Evolutionary conservation across 2,329 filamentous ascomycete genomes (phyloP).

Genomic region (Incumbomyces delicatus): DNA sequence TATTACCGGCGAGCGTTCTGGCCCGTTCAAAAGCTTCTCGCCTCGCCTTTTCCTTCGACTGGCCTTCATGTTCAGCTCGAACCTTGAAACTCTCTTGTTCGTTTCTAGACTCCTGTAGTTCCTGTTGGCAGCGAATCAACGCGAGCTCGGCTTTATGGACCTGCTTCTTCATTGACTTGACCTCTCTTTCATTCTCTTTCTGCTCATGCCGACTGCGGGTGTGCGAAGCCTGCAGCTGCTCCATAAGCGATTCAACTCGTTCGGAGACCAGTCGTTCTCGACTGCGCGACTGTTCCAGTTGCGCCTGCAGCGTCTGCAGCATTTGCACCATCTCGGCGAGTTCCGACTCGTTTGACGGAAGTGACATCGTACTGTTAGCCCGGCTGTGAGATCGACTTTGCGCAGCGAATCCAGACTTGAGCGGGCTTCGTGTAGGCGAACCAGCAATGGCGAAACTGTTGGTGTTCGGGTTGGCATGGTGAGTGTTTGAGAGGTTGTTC

Average conservation of each 20-base stretch:
- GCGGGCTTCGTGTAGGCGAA: slow-evolving; percentile 4
- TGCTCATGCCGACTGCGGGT: slow-evolving; percentile 40
- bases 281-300: slow-evolving; percentile 33
- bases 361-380: slow-evolving; percentile 31
- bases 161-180: slow-evolving; percentile 46
- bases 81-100: slow-evolving; percentile 43
- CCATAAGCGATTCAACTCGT: slow-evolving; percentile 37
- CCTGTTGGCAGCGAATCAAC: slow-evolving; percentile 46
- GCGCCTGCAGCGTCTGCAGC: slow-evolving; percentile 26
- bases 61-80: slow-evolving; percentile 42
- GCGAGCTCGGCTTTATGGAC: slow-evolving; percentile 47
- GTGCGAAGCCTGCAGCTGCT: slow-evolving; percentile 43
- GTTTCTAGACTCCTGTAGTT: slow-evolving; percentile 32
- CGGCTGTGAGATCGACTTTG: slow-evolving; percentile 17
- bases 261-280: slow-evolving; percentile 37
- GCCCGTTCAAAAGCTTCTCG: slow-evolving; percentile 40
- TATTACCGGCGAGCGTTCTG: slow-evolving; percentile 35
- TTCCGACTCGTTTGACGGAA: background rate
- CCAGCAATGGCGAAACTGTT: slow-evolving; percentile 6
- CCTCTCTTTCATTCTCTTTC: slow-evolving; percentile 47
- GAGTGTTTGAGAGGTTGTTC: slow-evolving; percentile 31
- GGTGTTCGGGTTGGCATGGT: slow-evolving; percentile 21
- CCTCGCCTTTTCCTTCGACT: slow-evolving; percentile 35
- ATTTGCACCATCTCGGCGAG: slow-evolving; percentile 22
- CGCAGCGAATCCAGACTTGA: slow-evolving; percentile 7